A percentile compares a stretch with the other conserved stretches of the same genome.
These are phyloP conservation scores for Rhodotorula sp. DNA, from an alignment of 1,284 basidiomycete genomes.

Conservation along the genomic window DNA sequence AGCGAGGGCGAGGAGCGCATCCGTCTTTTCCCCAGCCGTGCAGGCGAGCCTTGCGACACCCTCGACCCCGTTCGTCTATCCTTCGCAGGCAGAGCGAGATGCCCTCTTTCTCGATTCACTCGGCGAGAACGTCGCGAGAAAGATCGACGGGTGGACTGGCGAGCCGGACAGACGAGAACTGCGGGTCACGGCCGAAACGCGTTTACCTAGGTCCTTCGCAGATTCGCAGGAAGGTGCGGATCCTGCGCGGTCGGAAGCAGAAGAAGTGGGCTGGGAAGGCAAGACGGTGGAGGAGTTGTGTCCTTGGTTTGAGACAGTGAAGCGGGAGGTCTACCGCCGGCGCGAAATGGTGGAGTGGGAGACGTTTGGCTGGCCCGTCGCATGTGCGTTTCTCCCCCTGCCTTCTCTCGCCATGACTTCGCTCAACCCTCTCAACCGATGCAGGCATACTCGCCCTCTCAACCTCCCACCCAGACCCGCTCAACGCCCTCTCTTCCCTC, in stretches of 20 bases:
- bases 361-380: constrained; percentile 32
- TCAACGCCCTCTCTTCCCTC: constrained; percentile 44
- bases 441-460: constrained; percentile 44
- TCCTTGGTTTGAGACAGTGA: constrained; percentile 23
- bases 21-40: not conserved
- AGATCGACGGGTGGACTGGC: constrained; percentile 1
- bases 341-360: constrained; percentile 33
- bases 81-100: constrained; percentile 25
- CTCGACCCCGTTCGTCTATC: constrained; percentile 1
- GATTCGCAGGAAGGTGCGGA: not conserved
- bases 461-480: constrained; percentile 45
- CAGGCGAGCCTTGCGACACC: not conserved
- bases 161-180: not conserved
- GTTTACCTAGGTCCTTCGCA: not conserved
- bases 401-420: not conserved
- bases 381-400: constrained; percentile 10
- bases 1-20: not conserved
- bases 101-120: constrained; percentile 39
- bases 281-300: too few species aligned
- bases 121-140: constrained; percentile 2
- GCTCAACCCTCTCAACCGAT: not conserved
- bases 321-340: constrained; percentile 18
- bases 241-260: not conserved
- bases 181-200: not conserved
- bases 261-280: constrained; percentile 21